phyloP scores from a whole-genome alignment of 2,329 filamentous ascomycete species.

The Scytalidium sp. region DNA sequence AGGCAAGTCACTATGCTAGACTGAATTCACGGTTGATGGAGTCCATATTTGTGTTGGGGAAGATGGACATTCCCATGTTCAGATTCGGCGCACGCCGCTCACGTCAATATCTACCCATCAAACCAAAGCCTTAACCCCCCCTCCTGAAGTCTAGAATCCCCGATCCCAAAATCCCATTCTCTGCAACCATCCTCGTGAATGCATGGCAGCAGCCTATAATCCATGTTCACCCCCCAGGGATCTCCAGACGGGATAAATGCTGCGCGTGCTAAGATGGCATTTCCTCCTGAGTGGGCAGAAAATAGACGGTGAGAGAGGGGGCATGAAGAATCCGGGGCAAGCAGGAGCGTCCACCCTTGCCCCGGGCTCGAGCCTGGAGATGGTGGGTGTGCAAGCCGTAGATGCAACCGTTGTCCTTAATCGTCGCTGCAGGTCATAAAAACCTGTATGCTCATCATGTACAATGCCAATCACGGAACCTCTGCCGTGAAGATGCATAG shows the following conservation, averaged over 20 bases:
- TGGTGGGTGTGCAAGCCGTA: background rate
- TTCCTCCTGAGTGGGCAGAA: background rate
- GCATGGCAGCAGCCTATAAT: constrained; percentile 29
- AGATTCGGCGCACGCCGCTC: background rate
- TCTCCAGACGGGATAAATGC: background rate
- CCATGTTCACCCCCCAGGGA: constrained; percentile 28
- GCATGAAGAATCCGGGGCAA: constrained; percentile 9
- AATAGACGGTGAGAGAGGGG: background rate
- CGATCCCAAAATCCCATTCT: constrained; percentile 17
- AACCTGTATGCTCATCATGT: constrained; percentile 27
- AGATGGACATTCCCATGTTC: background rate
- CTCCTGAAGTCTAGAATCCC: background rate
- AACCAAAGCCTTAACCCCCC: no score
- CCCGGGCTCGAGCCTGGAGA: background rate
- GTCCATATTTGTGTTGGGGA: no score
- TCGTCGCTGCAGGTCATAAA: constrained; percentile 20
- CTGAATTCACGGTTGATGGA: background rate
- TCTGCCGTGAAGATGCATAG: constrained; percentile 33
- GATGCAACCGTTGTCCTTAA: background rate
- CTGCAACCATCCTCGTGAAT: constrained; percentile 21
- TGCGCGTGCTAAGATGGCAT: background rate
- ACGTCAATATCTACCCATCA: background rate
- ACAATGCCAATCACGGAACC: constrained; percentile 29
- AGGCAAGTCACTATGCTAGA: no score
- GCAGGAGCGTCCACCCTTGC: constrained; percentile 15